Base-by-base conservation (phyloP, 2,329 filamentous ascomycete species). In the Exophiala mesophila region DNA sequence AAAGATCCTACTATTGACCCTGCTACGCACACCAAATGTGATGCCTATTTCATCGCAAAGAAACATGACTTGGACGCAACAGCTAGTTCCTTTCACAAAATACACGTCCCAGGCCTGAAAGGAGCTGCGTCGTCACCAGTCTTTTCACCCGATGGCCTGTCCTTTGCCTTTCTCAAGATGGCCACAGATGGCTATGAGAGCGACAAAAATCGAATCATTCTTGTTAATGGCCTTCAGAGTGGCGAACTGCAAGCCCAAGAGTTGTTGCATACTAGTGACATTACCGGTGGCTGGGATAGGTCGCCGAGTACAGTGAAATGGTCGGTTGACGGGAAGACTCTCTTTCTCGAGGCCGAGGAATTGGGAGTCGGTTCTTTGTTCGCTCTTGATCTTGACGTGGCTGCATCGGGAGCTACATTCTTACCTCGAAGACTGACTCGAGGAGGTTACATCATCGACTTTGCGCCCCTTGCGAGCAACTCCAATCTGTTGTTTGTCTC, bases 81-180 rank as follows among this genome's bases (percentile, higher is more conserved):
- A 31, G 44, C 54, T 12, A 38, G 59, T 5, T 57, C 61, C 21
- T 55, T 59, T n/a, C 59, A 58, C 42, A 54, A 62, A 8, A 59
- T 59, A 31, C 55, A 59, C 6, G 54, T 66, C 3, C 40, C 44
- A 9, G 50, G 56, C 4, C 53, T 70, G 2, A 51, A 67, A 24
- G 69, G 69, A 1, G 68, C 69, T 6, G 66, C 68, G 56, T 60
- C 67, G 0, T 69, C 63, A 15, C 69, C 69, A 5, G 66, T 68
- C 3, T 57, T 71, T 12, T 66, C 67, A 2, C 67, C 68, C 1
- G 64, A 69, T 44, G 65, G 67, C 6, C 59, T 64, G 39, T 62
- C 63, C 2, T 59, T 71, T 44, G 67, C 65, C 10, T 61, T 70
- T 17, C 55, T 72, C 21, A 59, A 63, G 6, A 70, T 70, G 66